A percentile compares a stretch with the other conserved stretches of the same genome.
These are phyloP conservation scores for Heritiera fomes DNA, from an alignment of 345 rosid genomes.

Conservation along the genomic window DNA sequence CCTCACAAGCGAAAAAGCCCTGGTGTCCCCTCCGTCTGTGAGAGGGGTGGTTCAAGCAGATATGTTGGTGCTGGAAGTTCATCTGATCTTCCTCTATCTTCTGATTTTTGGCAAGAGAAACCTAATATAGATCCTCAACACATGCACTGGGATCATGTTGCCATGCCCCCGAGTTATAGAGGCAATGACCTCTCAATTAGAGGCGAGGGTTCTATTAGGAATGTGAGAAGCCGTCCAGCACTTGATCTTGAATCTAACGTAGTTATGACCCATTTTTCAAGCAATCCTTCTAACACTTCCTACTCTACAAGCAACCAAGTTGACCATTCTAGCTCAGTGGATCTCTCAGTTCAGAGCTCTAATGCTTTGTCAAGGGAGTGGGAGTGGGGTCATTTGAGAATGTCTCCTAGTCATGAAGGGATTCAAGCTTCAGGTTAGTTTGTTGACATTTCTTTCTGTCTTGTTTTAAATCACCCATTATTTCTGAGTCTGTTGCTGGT, in stretches of 20 bases:
- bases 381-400: constrained; percentile 61
- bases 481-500: constrained; percentile 20
- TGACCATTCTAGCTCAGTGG: constrained; percentile 48
- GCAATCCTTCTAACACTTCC: constrained; percentile 41
- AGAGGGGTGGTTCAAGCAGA: constrained; percentile 73
- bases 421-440: constrained; percentile 43
- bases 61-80: constrained; percentile 58
- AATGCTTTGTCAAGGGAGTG: constrained; percentile 46
- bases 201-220: constrained; percentile 72
- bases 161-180: constrained; percentile 42
- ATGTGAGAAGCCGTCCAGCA: constrained; percentile 75
- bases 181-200: constrained; percentile 52
- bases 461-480: neutral
- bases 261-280: constrained; percentile 45
- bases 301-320: constrained; percentile 39
- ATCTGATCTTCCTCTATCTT: constrained; percentile 53
- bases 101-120: constrained; percentile 57
- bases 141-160: constrained; percentile 48
- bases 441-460: neutral
- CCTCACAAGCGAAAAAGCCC: constrained; percentile 80
- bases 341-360: constrained; percentile 49
- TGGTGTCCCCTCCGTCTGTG: constrained; percentile 58
- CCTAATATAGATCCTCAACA: constrained; percentile 49
- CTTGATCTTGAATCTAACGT: constrained; percentile 57
- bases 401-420: constrained; percentile 57